Conservation (phyloP, 129 eudicot genomes). For the Solidago caesia region DNA sequence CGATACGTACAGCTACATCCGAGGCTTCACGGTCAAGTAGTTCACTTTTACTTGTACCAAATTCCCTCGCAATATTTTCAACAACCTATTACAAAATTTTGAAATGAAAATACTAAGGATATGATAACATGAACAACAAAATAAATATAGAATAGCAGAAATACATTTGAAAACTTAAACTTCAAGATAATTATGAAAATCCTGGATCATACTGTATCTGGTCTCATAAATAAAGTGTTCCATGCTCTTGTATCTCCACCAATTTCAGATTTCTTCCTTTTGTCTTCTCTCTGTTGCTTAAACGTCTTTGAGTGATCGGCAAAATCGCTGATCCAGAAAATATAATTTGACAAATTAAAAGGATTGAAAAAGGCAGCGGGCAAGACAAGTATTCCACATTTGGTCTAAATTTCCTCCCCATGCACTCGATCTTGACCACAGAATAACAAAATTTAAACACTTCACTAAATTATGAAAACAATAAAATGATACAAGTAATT, state of each 20-base stretch:
- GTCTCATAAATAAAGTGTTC: constrained; percentile 85
- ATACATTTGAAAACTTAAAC: constrained; percentile 1
- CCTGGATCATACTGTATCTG: constrained; percentile 71
- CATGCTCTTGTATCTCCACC: constrained; percentile 82
- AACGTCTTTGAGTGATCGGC: constrained; percentile 47
- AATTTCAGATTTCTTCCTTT: constrained; percentile 81
- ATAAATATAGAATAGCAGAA: constrained; percentile 11
- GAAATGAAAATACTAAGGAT: not conserved
- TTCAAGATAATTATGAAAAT: constrained; percentile 10
- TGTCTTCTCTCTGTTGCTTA: constrained; percentile 67
- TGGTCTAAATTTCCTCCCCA: not conserved
- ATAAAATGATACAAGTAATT: not conserved
- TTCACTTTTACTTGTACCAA: constrained; percentile 80
- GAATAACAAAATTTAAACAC: not conserved
- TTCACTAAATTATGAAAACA: constrained; percentile 10
- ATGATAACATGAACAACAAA: not conserved
- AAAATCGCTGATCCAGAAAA: constrained; percentile 30
- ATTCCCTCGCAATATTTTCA: constrained; percentile 79
- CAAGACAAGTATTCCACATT: constrained; percentile 3
- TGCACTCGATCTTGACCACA: not conserved
- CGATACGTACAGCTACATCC: constrained; percentile 73
- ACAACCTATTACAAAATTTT: constrained; percentile 47
- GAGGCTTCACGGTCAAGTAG: constrained; percentile 68
- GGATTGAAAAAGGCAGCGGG: not conserved
- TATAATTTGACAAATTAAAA: constrained; percentile 3